A percentile compares a stretch with the other conserved stretches of the same genome.
Evolutionary conservation across 2,329 filamentous ascomycete species (phyloP).

Genomic region (Trichophyton mentagrophytes): DNA sequence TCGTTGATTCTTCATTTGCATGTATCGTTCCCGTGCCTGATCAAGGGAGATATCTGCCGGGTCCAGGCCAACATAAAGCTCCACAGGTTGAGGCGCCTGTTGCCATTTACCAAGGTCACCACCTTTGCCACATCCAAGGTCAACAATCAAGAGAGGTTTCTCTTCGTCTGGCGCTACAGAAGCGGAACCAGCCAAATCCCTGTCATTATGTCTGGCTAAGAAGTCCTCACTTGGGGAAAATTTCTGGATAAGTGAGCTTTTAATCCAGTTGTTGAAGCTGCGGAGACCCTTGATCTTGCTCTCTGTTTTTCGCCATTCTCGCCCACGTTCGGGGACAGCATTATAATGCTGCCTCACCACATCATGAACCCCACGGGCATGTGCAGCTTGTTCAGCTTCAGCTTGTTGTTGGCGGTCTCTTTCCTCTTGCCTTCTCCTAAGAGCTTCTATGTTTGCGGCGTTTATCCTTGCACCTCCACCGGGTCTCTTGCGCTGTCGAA

Average conservation of each 20-base stretch:
- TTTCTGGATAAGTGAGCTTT: constrained; percentile 93
- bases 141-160: constrained; percentile 65
- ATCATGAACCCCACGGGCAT: constrained; percentile 56
- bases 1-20: constrained; percentile 50
- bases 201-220: constrained; percentile 38
- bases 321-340: constrained; percentile 78
- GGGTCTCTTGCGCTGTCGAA: constrained; percentile 34
- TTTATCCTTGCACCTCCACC: constrained; percentile 34
- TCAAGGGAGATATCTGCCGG: constrained; percentile 85
- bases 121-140: constrained; percentile 93
- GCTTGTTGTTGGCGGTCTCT: constrained; percentile 30
- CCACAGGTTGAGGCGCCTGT: constrained; percentile 77
- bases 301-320: constrained; percentile 88
- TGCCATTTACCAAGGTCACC: constrained; percentile 95
- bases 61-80: constrained; percentile 86
- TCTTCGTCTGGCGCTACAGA: constrained; percentile 18
- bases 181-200: constrained; percentile 33
- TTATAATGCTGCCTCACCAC: constrained; percentile 93
- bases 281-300: constrained; percentile 90
- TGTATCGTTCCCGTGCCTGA: constrained; percentile 76
- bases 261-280: constrained; percentile 98
- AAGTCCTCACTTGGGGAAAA: constrained; percentile 75
- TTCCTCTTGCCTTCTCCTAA: constrained; percentile 33
- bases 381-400: constrained; percentile 25
- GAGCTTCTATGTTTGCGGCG: constrained; percentile 25